Base-by-base conservation (phyloP, 768 basidiomycete species). In the Leccinum olivaceopallidum region DNA sequence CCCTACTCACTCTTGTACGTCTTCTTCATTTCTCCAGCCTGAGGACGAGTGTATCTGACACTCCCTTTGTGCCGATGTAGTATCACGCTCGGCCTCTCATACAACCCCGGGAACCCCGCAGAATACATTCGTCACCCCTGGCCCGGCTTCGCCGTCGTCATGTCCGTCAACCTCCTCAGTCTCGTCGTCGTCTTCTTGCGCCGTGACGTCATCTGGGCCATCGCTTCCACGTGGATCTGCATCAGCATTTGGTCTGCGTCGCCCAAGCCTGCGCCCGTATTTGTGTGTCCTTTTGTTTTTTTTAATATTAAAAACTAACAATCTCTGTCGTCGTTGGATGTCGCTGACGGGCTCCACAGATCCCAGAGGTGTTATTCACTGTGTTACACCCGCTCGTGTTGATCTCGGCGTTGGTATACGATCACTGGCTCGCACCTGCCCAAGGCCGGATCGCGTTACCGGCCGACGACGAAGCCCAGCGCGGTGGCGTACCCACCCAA, bases 211-310 rank as follows among this genome's bases (percentile, higher is more conserved):
- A 87, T 92, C 0, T 92, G 89, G 88, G 85, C 86, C 37, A 78
- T 87, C 14, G 87, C 87, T 1, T 86, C 89, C 0, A 86, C 84
- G 0, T 93, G 90, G 90, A 80, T 89, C 22, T 85, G 85, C 60
- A 77, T 86, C 22, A 84, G 85, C 64, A 75, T 92, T 5, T 90
- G 87, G 86, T 71, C 74, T 24, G 75, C 78, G 4, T 68, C 77
- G 28, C 88, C 87, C 0, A 91, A 91, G 62, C 85, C 89, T 0
- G 77, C 78, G 7, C 79, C 83, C 3, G 84, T 93, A 14, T 83
- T 83, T 64, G 88, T 90, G 63, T 22, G 88, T 79, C 30, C 7
- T 26, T 26, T 13, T 30, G 10, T 16, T 7, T 5, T 16, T 22
- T 8, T 16, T 6, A 36, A 36, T 34, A 24, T 48, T 48, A 18